These are phyloP conservation scores for Vigna nakashimae DNA, from an alignment of 306 rosid species.

Conservation along the genomic window DNA sequence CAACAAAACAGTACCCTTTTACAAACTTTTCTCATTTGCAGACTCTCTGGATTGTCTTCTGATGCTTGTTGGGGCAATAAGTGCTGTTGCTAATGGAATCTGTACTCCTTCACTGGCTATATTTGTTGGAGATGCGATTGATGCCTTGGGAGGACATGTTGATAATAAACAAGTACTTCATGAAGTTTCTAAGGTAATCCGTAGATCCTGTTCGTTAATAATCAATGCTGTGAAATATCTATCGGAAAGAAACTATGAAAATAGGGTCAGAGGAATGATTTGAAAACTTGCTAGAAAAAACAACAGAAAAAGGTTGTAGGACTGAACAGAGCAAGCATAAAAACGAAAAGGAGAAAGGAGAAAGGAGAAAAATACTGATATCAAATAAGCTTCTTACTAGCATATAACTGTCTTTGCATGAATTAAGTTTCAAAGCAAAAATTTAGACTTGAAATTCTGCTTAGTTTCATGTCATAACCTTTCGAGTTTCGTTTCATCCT, in stretches of 20 bases:
- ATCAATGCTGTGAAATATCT: slow-evolving; percentile 8
- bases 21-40: slow-evolving; percentile 84
- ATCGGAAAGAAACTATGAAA: neutral
- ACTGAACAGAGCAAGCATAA: too few species aligned
- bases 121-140: slow-evolving; percentile 58
- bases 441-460: neutral
- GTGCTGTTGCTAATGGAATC: slow-evolving; percentile 67
- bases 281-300: neutral
- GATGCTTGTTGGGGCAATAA: slow-evolving; percentile 68
- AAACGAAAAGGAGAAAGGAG: too few species aligned
- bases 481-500: slow-evolving; percentile 25
- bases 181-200: slow-evolving; percentile 62
- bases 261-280: neutral
- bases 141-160: slow-evolving; percentile 64
- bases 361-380: too few species aligned
- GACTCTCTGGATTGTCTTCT: slow-evolving; percentile 64
- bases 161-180: slow-evolving; percentile 51
- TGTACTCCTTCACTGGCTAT: slow-evolving; percentile 63
- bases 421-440: too few species aligned
- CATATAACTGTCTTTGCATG: too few species aligned
- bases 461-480: slow-evolving; percentile 26
- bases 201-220: slow-evolving; percentile 33
- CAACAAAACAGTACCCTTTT: slow-evolving; percentile 61
- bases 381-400: too few species aligned
- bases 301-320: too few species aligned